A percentile compares a stretch with the other conserved stretches of the same genome.
Evolutionary conservation across 805 yeast genomes (phyloP).

Genomic region (Ogataea methanolica): DNA sequence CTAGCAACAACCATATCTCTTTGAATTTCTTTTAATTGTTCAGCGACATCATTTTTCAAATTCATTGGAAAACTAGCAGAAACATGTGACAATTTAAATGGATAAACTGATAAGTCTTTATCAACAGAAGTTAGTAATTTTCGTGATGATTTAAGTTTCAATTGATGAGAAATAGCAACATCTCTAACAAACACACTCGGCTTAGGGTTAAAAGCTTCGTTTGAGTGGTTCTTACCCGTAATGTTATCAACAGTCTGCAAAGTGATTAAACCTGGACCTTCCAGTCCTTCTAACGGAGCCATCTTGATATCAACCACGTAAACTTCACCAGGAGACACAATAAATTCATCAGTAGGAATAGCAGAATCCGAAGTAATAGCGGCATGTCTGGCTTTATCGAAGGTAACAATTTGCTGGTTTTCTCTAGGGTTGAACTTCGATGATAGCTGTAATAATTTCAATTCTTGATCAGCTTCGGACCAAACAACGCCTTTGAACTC

Average conservation of each 20-base stretch:
- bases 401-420: conserved; percentile 33
- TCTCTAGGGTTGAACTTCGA: conserved; percentile 27
- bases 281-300: conserved; percentile 51
- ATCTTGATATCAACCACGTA: conserved; percentile 79
- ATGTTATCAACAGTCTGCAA: conserved; percentile 61
- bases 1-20: conserved; percentile 57
- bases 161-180: conserved; percentile 72
- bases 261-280: conserved; percentile 65
- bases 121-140: conserved; percentile 67
- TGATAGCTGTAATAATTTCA: conserved; percentile 42
- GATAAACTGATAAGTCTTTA: conserved; percentile 75
- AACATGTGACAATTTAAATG: conserved; percentile 79
- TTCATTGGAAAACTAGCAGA: conserved; percentile 59
- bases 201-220: conserved; percentile 47
- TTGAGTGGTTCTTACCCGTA: conserved; percentile 56
- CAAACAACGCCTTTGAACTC: conserved; percentile 91
- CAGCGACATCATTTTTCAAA: conserved; percentile 30
- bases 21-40: conserved; percentile 41
- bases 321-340: conserved; percentile 76
- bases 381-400: conserved; percentile 32
- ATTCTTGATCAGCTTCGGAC: conserved; percentile 80
- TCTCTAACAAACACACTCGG: conserved; percentile 81
- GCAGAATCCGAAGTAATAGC: conserved; percentile 45
- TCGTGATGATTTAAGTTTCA: conserved; percentile 73
- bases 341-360: conserved; percentile 74